Evolutionary conservation across 768 basidiomycete species (phyloP).

Genomic region (Botryobasidium botryosum): DNA sequence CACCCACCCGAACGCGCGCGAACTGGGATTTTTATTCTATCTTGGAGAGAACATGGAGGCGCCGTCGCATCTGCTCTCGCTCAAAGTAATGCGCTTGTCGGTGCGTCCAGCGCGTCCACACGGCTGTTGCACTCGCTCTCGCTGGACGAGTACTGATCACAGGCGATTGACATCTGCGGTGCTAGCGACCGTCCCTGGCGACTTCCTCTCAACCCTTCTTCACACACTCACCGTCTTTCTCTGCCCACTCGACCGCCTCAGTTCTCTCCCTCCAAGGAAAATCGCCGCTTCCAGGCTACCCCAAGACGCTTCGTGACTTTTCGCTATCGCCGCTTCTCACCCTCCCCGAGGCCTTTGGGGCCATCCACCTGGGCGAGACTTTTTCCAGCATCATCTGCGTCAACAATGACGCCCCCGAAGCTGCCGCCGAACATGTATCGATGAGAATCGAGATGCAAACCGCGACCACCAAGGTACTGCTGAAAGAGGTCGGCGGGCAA

Average conservation of each 20-base stretch:
- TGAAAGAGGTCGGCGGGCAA: constrained; percentile 46
- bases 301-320: constrained; percentile 71
- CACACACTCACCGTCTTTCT: constrained; percentile 66
- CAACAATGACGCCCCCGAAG: constrained; percentile 54
- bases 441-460: constrained; percentile 81
- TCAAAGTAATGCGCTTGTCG: constrained; percentile 80
- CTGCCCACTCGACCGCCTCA: constrained; percentile 62
- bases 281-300: constrained; percentile 51
- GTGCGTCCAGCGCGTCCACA: constrained; percentile 29
- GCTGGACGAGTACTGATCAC: too few relatives aligned
- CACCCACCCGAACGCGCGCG: too few relatives aligned
- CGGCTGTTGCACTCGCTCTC: background rate
- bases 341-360: constrained; percentile 68
- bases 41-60: too few relatives aligned
- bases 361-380: constrained; percentile 78
- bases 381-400: constrained; percentile 71
- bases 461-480: constrained; percentile 39
- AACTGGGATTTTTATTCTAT: too few relatives aligned
- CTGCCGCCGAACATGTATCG: constrained; percentile 44
- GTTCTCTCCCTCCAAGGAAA: constrained; percentile 52
- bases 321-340: constrained; percentile 64
- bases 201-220: constrained; percentile 77
- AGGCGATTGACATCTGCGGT: too few relatives aligned
- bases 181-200: constrained; percentile 56
- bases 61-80: constrained; percentile 50